phyloP scores from a whole-genome alignment of 2,329 filamentous ascomycete species.

The Chrysoporthe cubensis region DNA sequence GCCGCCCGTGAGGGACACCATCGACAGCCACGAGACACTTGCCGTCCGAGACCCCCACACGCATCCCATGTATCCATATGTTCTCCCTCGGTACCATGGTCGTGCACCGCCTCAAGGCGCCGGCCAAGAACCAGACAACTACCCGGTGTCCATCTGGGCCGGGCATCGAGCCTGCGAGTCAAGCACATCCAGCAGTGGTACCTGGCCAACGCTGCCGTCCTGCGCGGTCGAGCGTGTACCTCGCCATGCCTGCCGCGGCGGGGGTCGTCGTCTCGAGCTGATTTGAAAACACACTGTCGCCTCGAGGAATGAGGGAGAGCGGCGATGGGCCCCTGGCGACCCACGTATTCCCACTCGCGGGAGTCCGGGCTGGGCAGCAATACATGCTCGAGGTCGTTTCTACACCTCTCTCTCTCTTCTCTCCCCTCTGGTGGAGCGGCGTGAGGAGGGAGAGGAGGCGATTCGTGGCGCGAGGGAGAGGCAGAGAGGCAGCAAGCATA shows the following conservation, averaged over 20 bases:
- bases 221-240: too few species aligned
- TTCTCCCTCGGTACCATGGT: neutral
- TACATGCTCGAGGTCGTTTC: neutral
- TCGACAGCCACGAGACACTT: constrained; percentile 17
- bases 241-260: neutral
- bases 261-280: neutral
- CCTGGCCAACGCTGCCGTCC: neutral
- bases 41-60: constrained; percentile 14
- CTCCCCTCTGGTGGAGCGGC: neutral
- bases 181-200: neutral
- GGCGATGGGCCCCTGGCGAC: constrained; percentile 5
- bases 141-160: neutral
- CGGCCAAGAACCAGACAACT: too few species aligned
- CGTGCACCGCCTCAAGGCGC: neutral
- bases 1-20: constrained; percentile 4
- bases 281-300: neutral
- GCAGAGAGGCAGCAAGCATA: neutral
- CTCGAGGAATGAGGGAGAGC: neutral
- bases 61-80: neutral
- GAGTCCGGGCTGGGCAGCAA: constrained; percentile 1
- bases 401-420: neutral
- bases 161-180: neutral
- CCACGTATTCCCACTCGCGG: neutral
- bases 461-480: neutral
- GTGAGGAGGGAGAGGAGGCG: neutral